Evolutionary conservation across 768 basidiomycete species (phyloP).

Genomic region (Macrolepiota albuminosa): DNA sequence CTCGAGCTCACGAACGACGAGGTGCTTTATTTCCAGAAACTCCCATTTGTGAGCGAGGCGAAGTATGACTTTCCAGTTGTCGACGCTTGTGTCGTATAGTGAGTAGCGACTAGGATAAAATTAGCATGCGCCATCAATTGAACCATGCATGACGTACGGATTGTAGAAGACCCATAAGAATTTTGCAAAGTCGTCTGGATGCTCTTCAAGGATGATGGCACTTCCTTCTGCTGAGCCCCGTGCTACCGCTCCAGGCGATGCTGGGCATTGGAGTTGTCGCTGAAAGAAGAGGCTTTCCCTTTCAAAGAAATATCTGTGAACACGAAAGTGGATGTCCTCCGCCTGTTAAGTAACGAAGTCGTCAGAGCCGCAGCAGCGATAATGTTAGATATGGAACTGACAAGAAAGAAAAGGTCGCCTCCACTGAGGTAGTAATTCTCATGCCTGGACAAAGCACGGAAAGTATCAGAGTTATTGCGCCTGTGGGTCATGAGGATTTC

Average conservation of each 20-base stretch:
- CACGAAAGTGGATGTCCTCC: slow-evolving; percentile 45
- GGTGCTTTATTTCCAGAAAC: slow-evolving; percentile 50
- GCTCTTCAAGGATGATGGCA: slow-evolving; percentile 40
- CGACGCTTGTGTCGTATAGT: slow-evolving; percentile 43
- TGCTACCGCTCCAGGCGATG: slow-evolving; percentile 25
- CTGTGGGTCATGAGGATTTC: slow-evolving; percentile 16
- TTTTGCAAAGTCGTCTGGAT: slow-evolving; percentile 33
- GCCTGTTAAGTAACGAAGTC: slow-evolving; percentile 35
- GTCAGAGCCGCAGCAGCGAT: slow-evolving; percentile 25
- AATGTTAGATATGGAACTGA: slow-evolving; percentile 28
- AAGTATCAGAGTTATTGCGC: slow-evolving; percentile 13
- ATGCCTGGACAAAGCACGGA: slow-evolving; percentile 24
- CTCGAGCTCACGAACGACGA: slow-evolving; percentile 58
- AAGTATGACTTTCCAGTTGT: slow-evolving; percentile 56
- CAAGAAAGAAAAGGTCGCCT: slow-evolving; percentile 47
- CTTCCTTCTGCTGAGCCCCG: slow-evolving; percentile 32
- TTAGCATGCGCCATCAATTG: neutral
- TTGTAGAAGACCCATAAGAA: slow-evolving; percentile 59
- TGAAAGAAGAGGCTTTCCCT: slow-evolving; percentile 45
- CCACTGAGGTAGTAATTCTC: slow-evolving; percentile 44
- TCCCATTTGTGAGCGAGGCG: slow-evolving; percentile 52
- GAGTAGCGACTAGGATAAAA: slow-evolving; percentile 45
- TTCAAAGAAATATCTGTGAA: slow-evolving; percentile 53
- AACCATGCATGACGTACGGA: slow-evolving; percentile 28
- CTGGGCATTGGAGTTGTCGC: slow-evolving; percentile 26